Conservation (phyloP, 2,329 filamentous ascomycete species). For the Fonsecaea pugnacius region DNA sequence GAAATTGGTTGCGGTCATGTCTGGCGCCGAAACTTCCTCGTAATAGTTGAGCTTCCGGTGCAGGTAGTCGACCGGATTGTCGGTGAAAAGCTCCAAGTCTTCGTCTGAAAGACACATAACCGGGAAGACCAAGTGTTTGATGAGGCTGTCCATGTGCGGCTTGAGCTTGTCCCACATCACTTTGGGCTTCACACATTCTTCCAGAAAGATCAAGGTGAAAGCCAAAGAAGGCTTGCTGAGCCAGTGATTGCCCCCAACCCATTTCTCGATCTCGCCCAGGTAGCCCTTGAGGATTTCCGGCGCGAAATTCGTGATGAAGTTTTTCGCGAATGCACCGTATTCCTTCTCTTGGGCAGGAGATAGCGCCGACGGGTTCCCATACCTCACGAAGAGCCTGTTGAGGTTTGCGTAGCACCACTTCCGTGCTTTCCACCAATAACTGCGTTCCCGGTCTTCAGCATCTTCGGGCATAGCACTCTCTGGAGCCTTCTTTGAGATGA, state of each 20-base stretch:
- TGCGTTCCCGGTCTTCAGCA: slow-evolving; percentile 81
- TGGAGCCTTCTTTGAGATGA: slow-evolving; percentile 83
- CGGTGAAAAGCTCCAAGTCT: slow-evolving; percentile 90
- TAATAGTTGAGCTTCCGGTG: slow-evolving; percentile 98
- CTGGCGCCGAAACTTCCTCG: slow-evolving; percentile 92
- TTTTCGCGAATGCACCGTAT: slow-evolving; percentile 81
- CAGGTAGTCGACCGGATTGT: slow-evolving; percentile 93
- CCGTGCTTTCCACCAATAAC: slow-evolving; percentile 99
- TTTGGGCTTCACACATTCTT: slow-evolving; percentile 97
- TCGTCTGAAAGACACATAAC: slow-evolving; percentile 90
- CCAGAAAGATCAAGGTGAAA: slow-evolving; percentile 91
- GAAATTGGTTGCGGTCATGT: slow-evolving; percentile 96
- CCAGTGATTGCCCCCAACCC: slow-evolving; percentile 94
- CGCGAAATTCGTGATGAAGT: slow-evolving; percentile 87
- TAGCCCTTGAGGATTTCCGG: slow-evolving; percentile 97
- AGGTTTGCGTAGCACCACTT: slow-evolving; percentile 99
- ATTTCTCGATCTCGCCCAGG: slow-evolving; percentile 91
- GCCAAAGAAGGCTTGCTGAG: slow-evolving; percentile 91
- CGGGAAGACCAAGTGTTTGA: slow-evolving; percentile 94
- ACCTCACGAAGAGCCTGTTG: slow-evolving; percentile 92
- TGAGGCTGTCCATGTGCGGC: slow-evolving; percentile 87
- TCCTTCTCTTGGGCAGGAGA: slow-evolving; percentile 75
- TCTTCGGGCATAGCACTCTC: slow-evolving; percentile 78
- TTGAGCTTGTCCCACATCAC: slow-evolving; percentile 95
- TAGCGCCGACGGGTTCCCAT: slow-evolving; percentile 81